A percentile compares a stretch with the other conserved stretches of the same genome.
These are phyloP conservation scores for Rhodotorula taiwanensis DNA, from an alignment of 768 basidiomycete genomes.

Conservation along the genomic window DNA sequence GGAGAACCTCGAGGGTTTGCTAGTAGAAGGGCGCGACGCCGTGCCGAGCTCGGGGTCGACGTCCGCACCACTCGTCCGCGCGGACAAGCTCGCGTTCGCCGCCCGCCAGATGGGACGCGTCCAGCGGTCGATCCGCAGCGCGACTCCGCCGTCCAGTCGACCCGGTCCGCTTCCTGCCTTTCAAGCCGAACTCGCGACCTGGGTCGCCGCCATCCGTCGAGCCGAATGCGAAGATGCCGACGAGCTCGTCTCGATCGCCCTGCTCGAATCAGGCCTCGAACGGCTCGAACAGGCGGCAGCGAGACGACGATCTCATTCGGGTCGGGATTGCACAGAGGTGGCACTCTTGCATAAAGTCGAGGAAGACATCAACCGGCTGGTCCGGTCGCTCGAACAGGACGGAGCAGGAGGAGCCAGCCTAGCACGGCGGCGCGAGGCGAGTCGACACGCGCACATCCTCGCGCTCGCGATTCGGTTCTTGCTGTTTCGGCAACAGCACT, in stretches of 20 bases:
- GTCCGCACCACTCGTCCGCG: too few species aligned
- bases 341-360: conserved; percentile 10
- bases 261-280: conserved; percentile 15
- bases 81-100: conserved; percentile 10
- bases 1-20: too few species aligned
- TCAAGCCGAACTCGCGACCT: not conserved
- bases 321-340: not conserved
- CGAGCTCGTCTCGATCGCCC: conserved; percentile 17
- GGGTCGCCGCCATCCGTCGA: not conserved
- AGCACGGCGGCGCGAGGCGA: not conserved
- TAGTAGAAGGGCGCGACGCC: not conserved
- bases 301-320: not conserved
- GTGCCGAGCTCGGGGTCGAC: too few species aligned
- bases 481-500: conserved; percentile 15
- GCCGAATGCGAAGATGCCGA: conserved; percentile 8
- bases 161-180: too few species aligned
- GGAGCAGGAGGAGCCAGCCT: not conserved
- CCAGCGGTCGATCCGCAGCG: not conserved
- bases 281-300: conserved; percentile 1
- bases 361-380: conserved; percentile 10
- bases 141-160: too few species aligned
- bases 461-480: conserved; percentile 31
- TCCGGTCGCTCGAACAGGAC: conserved; percentile 10
- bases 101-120: conserved; percentile 3
- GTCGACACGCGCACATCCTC: conserved; percentile 19